phyloP scores from a whole-genome alignment of 306 rosid species.

The Casuarina cunninghamiana region DNA sequence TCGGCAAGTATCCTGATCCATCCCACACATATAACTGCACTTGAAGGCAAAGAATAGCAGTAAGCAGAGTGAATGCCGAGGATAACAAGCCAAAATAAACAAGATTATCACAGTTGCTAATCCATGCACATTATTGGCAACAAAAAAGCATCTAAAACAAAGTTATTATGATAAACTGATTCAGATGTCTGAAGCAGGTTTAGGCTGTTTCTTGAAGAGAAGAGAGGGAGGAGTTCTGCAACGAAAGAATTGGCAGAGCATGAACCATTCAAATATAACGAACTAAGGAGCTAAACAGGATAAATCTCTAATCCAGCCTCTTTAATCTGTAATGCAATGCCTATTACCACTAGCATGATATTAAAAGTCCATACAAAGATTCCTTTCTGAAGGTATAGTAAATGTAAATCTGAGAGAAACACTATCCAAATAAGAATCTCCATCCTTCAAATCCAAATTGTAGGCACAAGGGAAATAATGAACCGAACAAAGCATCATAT shows the following conservation, averaged over 20 bases:
- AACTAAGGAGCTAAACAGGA: not conserved
- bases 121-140: not conserved
- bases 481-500: not conserved
- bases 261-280: not conserved
- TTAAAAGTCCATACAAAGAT: not conserved
- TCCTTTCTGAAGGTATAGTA: not conserved
- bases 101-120: not conserved
- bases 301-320: not conserved
- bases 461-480: not conserved
- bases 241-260: not conserved
- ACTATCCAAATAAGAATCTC: not conserved
- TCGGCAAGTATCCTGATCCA: conserved; percentile 59
- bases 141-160: not conserved
- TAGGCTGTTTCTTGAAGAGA: not conserved
- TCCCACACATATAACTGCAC: conserved; percentile 79
- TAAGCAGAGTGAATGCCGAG: not conserved
- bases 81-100: conserved; percentile 4
- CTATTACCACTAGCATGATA: not conserved
- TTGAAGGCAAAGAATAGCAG: conserved; percentile 21
- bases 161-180: not conserved
- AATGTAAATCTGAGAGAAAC: not conserved
- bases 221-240: too few relatives aligned
- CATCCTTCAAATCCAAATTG: not conserved
- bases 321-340: not conserved
- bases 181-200: not conserved